These are phyloP conservation scores for Cucurbita pepo DNA, from an alignment of 306 rosid species.

Conservation along the genomic window DNA sequence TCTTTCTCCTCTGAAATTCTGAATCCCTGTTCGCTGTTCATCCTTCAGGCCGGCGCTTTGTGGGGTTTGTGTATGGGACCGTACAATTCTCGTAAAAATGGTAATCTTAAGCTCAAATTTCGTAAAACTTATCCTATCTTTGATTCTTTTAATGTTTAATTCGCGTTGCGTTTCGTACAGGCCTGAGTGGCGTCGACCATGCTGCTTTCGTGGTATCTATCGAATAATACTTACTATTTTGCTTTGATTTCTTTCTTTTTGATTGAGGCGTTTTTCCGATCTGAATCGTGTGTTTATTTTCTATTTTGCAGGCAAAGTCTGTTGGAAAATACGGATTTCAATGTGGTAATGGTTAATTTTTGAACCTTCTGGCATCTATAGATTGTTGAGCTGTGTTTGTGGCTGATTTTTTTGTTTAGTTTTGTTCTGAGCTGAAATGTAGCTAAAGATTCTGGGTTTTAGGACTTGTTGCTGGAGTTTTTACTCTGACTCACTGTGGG, in stretches of 20 bases:
- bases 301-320: constrained; percentile 37
- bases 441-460: not conserved
- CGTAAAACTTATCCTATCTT: not conserved
- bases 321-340: constrained; percentile 34
- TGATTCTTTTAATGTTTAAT: not conserved
- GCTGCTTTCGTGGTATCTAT: constrained; percentile 57
- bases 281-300: not conserved
- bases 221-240: not conserved
- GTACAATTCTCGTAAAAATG: constrained; percentile 46
- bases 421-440: not conserved
- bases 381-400: constrained; percentile 9
- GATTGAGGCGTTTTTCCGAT: not conserved
- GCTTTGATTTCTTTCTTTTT: not conserved
- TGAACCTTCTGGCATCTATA: not conserved
- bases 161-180: constrained; percentile 13
- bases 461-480: constrained; percentile 68
- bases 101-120: constrained; percentile 10
- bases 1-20: not conserved
- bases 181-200: constrained; percentile 39
- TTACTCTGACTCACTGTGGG: constrained; percentile 42
- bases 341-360: constrained; percentile 36
- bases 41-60: constrained; percentile 70
- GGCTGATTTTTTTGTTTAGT: constrained; percentile 7
- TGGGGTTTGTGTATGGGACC: constrained; percentile 83
- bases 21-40: not conserved